Evolutionary conservation across 805 yeast genomes (phyloP), one percentile per base, ranked within the genome.

Genomic region (Tetrapisispora taiwanensis): DNA sequence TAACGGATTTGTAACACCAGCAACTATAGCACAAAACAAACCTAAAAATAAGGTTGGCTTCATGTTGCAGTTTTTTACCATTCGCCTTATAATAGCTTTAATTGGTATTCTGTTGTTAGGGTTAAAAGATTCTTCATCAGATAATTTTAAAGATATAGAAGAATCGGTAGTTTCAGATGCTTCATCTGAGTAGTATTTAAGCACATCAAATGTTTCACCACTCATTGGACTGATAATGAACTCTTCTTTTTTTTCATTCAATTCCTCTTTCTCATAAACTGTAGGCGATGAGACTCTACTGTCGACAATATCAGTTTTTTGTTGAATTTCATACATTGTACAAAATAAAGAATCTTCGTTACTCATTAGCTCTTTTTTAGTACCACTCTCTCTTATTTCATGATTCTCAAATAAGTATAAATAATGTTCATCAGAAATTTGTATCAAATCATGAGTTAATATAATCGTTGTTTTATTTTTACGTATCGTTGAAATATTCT

Each of bases 391-490:
- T 1, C 60, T 57, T 1, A 84, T 68, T 6, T 42, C 15, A 0
- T 96, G 96, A 38, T 73, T 59, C 30, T 78, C 74, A 61, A 92
- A 59, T 4, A 81, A 49, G 36, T 74, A 68, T 0, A 89, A 76
- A 42, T 63, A 60, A 54, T 86, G 95, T n/a, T 69, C 64, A 1
- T 65, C 54, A 0, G 65, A 62, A 15, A 90, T 79, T 30, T 78
- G 78, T 10, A 68, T 57, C 22, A 76, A 62, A 36, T 88, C 87
- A 61, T 92, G 99, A 0, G 96, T 84, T 42, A 90, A 71, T 3
- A 87, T 65, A 14, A 92, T 73, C 0, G 97, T 89, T 0, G 96
- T 84, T 50, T 74, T 81, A 2, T 75, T 79, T 7, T 48, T 46
- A 52, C 97, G 72, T 81, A 84, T 79, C 3, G 50, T 44, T 43